These are phyloP conservation scores for Lichina pygmaea DNA, from an alignment of 495 filamentous ascomycete genomes.

Conservation along the genomic window DNA sequence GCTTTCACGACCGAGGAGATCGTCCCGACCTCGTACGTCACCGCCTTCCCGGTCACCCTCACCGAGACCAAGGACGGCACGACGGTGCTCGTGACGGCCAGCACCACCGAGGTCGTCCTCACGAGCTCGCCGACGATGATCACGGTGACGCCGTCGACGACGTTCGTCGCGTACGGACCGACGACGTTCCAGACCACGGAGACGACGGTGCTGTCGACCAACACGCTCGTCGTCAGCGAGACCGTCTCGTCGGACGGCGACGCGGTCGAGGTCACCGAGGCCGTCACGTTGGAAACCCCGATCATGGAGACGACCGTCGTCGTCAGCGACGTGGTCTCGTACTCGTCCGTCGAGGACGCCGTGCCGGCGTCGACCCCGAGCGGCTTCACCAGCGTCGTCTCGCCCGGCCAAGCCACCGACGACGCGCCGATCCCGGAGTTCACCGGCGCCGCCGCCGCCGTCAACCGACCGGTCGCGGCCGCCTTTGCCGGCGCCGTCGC, in stretches of 20 bases:
- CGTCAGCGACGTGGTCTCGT: constrained; percentile 5
- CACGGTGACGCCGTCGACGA: not conserved
- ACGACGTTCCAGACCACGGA: not conserved
- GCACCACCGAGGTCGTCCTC: not conserved
- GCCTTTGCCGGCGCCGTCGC: not conserved
- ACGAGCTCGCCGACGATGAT: not conserved
- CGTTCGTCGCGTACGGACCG: not conserved
- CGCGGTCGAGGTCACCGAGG: constrained; percentile 10
- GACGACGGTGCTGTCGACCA: not conserved
- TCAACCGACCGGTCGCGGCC: constrained; percentile 1
- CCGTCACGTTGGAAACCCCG: not conserved
- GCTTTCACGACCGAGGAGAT: constrained; percentile 6
- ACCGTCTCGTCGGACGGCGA: not conserved
- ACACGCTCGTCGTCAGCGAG: not conserved
- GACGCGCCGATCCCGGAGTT: constrained; percentile 1
- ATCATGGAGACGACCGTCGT: not conserved
- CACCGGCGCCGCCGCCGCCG: constrained; percentile 2
- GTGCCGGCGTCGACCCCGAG: not conserved
- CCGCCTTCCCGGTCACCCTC: not conserved
- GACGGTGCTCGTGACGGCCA: not conserved
- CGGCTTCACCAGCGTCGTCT: not conserved
- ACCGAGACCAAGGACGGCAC: not conserved
- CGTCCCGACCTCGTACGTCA: constrained; percentile 4
- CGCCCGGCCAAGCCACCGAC: not conserved
- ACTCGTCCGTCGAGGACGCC: constrained; percentile 2